These are phyloP conservation scores for Eucalyptus pauciflora DNA, from an alignment of 345 rosid genomes.

Conservation along the genomic window DNA sequence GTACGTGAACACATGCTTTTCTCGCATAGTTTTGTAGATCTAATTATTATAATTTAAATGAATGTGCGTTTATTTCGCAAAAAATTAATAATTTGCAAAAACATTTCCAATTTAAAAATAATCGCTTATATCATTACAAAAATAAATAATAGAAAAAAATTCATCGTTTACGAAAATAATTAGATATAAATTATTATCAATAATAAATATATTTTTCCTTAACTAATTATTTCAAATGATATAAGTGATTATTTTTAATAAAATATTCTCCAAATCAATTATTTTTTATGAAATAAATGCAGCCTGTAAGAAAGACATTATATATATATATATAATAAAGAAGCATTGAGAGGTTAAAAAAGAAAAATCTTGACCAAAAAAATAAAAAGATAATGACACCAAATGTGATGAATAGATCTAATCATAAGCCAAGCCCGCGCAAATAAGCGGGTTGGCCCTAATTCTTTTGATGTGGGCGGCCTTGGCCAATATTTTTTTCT, in stretches of 20 bases:
- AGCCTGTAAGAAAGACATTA: fast-evolving
- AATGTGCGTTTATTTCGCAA: fast-evolving
- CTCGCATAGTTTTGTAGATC: neutral
- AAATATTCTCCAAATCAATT: neutral
- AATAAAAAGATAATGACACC: neutral
- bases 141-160: neutral
- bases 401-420: neutral
- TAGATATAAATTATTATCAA: neutral
- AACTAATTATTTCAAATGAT: neutral
- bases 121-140: neutral
- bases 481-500: neutral
- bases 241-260: neutral
- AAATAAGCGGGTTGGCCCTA: neutral
- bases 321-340: too few relatives aligned
- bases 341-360: too few relatives aligned
- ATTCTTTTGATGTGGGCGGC: neutral
- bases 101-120: fast-evolving
- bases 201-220: neutral
- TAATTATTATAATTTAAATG: neutral
- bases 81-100: neutral
- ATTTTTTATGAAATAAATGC: neutral
- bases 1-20: neutral
- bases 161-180: neutral
- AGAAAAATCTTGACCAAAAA: neutral
- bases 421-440: neutral